These are phyloP conservation scores for Dentipellis fragilis DNA, from an alignment of 768 basidiomycete genomes.

Conservation along the genomic window DNA sequence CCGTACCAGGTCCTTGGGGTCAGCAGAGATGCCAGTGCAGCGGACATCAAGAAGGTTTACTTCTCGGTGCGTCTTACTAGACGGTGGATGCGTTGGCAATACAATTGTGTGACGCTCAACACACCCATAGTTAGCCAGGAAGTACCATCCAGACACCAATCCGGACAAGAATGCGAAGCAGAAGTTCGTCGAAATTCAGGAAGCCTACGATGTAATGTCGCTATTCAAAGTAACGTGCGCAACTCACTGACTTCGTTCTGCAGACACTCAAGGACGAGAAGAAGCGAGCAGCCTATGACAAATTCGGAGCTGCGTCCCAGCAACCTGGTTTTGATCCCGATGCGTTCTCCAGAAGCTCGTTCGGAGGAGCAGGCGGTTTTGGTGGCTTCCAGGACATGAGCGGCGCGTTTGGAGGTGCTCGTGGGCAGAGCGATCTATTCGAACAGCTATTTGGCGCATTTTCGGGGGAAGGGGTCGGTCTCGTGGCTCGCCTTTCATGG, in stretches of 20 bases:
- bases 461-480: constrained; percentile 35
- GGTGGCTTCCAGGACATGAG: constrained; percentile 66
- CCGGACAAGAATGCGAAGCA: constrained; percentile 84
- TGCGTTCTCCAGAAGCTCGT: constrained; percentile 39
- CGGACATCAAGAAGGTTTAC: constrained; percentile 96
- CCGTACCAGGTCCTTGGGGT: constrained; percentile 93
- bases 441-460: constrained; percentile 77
- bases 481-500: constrained; percentile 31
- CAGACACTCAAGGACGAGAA: constrained; percentile 91
- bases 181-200: constrained; percentile 93
- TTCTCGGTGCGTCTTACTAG: constrained; percentile 60
- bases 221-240: constrained; percentile 1
- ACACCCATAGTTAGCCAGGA: constrained; percentile 79
- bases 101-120: not conserved
- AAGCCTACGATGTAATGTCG: constrained; percentile 83
- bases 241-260: constrained; percentile 1
- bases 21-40: constrained; percentile 64
- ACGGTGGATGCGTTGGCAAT: not conserved
- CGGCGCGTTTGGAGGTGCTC: constrained; percentile 41
- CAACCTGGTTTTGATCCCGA: constrained; percentile 92
- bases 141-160: constrained; percentile 97
- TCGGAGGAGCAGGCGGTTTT: constrained; percentile 38
- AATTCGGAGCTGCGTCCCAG: constrained; percentile 87
- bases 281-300: constrained; percentile 85
- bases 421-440: constrained; percentile 58